Conservation (phyloP, 352 stramenopile genomes). For the Globisporangium iwayamae region DNA sequence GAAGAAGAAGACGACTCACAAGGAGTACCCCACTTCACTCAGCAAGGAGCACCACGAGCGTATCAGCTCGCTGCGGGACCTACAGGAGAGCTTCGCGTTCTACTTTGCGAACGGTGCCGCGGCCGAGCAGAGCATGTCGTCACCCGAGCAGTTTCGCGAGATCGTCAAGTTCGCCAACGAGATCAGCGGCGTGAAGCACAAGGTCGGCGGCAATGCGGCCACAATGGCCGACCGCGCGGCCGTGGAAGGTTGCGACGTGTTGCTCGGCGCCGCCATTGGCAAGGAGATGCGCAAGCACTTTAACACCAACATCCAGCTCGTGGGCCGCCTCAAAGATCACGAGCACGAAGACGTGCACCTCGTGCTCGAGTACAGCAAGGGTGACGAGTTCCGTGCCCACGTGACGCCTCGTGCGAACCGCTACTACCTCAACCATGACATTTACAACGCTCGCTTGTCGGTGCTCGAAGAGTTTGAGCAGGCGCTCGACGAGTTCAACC, state of each 20-base stretch:
- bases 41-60: constrained; percentile 65
- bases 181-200: constrained; percentile 51
- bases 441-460: constrained; percentile 77
- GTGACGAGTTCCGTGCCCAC: constrained; percentile 57
- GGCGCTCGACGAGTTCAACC: constrained; percentile 49
- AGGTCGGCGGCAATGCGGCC: constrained; percentile 77
- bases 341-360: constrained; percentile 77
- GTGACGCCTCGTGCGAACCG: constrained; percentile 69
- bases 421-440: constrained; percentile 86
- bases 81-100: constrained; percentile 81
- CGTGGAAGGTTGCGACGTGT: constrained; percentile 63
- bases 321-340: constrained; percentile 53
- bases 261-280: constrained; percentile 74
- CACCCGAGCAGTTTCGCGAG: constrained; percentile 66
- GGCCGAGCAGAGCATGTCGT: constrained; percentile 81
- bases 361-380: constrained; percentile 73
- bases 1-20: constrained; percentile 27
- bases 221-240: constrained; percentile 73
- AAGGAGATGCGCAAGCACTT: constrained; percentile 73
- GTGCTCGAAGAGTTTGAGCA: constrained; percentile 77
- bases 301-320: constrained; percentile 54
- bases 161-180: constrained; percentile 66
- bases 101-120: constrained; percentile 80
- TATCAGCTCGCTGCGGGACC: constrained; percentile 50
- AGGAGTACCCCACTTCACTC: constrained; percentile 24